A percentile compares a stretch with the other conserved stretches of the same genome.
These are phyloP conservation scores for Xylaria castorea DNA, from an alignment of 495 filamentous ascomycete genomes.

Conservation along the genomic window DNA sequence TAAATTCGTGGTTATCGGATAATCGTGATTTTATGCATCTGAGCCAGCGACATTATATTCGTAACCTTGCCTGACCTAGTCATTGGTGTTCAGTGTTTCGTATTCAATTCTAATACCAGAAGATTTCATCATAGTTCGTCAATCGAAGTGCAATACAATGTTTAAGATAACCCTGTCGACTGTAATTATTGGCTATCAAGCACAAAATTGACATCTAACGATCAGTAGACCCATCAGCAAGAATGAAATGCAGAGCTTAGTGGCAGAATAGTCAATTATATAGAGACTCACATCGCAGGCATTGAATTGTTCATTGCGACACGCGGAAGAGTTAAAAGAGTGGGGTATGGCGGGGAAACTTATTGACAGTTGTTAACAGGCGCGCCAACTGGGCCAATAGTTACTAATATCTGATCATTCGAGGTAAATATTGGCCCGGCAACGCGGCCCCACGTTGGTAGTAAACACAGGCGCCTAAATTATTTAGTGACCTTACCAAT, in stretches of 20 bases:
- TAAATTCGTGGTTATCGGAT: background rate
- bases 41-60: background rate
- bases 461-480: constrained; percentile 34
- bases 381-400: background rate
- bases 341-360: background rate
- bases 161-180: background rate
- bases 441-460: constrained; percentile 27
- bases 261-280: background rate
- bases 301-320: background rate
- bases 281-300: too few relatives aligned
- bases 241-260: background rate
- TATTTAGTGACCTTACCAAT: background rate
- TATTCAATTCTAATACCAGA: background rate
- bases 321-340: background rate
- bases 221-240: background rate
- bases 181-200: background rate
- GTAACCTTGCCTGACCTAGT: background rate
- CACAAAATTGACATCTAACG: background rate
- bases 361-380: constrained; percentile 11
- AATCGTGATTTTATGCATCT: background rate
- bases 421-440: constrained; percentile 34
- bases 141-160: background rate
- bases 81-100: background rate
- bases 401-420: constrained; percentile 4
- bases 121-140: background rate